Evolutionary conservation across 140 eudicot species (phyloP), one percentile per base, ranked within the genome.

Genomic region (Ambrosia hybrid): DNA sequence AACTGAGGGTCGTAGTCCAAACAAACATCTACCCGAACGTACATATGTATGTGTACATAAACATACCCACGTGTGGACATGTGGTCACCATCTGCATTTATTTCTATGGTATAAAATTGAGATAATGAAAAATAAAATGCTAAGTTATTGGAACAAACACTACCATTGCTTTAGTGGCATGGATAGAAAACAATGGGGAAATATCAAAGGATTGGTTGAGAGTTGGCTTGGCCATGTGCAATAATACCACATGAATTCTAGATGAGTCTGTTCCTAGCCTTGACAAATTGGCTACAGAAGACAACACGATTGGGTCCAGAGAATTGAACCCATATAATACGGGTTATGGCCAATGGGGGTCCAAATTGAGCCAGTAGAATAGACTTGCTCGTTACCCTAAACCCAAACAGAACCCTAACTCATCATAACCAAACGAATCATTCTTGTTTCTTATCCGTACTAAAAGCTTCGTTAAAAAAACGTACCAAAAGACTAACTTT

Each of bases 201-300:
- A 78, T 65, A 71, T 78, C 82, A 78, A 78, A 78, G 77, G 73
- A 63, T 78, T 65, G 82, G 82, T 78, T 78, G 82, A 78, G 82
- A 71, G 78, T 71, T 78, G 78, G 82, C 3, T 53, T 62, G 78
- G 77, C 82, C 82, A 78, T 78, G 73, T 71, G 82, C 78, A 78
- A 78, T 78, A 78, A 71, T 78, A 78, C 69, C 82, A 78, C 73
- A 78, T 78, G 73, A 63, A 64, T 78, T 53, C 70, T 62, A 70
- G 14, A 60, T 30, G 43, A 26, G 13, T 37, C 11, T 12, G 67
- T 16, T 64, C 53, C 58, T 64, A 78, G 46, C 52, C 73, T 78
- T 78, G 78, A 72, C 82, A 78, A 78, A 65, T 55, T 64, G 82
- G 74, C 57, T 65, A 72, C 74, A 68, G 45, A 75, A 43, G 51